A percentile compares a stretch with the other conserved stretches of the same genome.
phyloP scores from a whole-genome alignment of 2,329 filamentous ascomycete genomes.

The Aspergillus sp. region DNA sequence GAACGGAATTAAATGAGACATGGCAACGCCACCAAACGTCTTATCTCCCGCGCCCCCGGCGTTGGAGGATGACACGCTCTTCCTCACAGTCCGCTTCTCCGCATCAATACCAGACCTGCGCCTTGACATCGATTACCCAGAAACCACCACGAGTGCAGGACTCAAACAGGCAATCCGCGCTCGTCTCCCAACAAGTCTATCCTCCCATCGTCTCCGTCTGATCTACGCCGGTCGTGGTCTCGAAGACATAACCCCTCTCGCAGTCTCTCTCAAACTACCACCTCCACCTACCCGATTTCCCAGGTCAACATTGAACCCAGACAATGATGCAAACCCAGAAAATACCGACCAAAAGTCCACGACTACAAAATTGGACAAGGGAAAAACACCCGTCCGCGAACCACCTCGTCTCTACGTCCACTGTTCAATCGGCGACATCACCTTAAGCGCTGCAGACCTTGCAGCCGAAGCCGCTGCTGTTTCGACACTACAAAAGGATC shows the following conservation, averaged over 20 bases:
- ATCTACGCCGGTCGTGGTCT: slow-evolving; percentile 89
- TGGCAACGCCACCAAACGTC: background rate
- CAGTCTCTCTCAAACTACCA: slow-evolving; percentile 64
- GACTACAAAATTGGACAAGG: slow-evolving; percentile 54
- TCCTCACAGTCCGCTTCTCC: slow-evolving; percentile 88
- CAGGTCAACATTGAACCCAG: slow-evolving; percentile 19
- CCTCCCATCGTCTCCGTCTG: slow-evolving; percentile 73
- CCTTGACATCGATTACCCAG: slow-evolving; percentile 69
- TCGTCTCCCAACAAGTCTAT: slow-evolving; percentile 62
- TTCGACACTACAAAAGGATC: slow-evolving; percentile 27
- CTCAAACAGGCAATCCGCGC: slow-evolving; percentile 80
- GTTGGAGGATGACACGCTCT: slow-evolving; percentile 46
- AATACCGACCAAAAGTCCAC: slow-evolving; percentile 51
- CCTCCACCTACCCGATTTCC: slow-evolving; percentile 52
- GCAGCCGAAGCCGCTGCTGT: slow-evolving; percentile 59
- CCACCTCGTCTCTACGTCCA: slow-evolving; percentile 76
- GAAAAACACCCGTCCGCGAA: slow-evolving; percentile 62
- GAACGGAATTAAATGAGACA: background rate
- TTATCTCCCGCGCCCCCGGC: slow-evolving; percentile 5
- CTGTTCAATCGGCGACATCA: slow-evolving; percentile 81
- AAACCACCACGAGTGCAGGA: slow-evolving; percentile 69
- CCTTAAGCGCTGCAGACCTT: slow-evolving; percentile 68
- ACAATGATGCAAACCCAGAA: slow-evolving; percentile 15
- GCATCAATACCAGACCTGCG: slow-evolving; percentile 79
- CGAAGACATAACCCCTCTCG: slow-evolving; percentile 68